A percentile compares a stretch with the other conserved stretches of the same genome.
Evolutionary conservation across 2,329 filamentous ascomycete species (phyloP).

Genomic region (Cryphonectria parasitica): DNA sequence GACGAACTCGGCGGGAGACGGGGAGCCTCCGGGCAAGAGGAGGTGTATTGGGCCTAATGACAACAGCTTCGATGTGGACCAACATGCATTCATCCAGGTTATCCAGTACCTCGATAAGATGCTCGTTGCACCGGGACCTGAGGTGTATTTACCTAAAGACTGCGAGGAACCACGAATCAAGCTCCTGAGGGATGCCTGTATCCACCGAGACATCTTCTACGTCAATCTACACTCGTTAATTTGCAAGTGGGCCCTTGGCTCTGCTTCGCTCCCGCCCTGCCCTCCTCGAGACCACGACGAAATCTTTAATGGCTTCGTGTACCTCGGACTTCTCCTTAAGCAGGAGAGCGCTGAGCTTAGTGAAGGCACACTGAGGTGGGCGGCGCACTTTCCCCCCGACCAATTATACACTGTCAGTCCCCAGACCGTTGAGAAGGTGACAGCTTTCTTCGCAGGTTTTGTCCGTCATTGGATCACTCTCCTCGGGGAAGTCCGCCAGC

Average conservation of each 20-base stretch:
- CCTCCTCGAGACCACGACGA: slow-evolving; percentile 19
- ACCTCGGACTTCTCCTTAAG: slow-evolving; percentile 43
- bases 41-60: slow-evolving; percentile 18
- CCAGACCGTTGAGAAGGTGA: slow-evolving; percentile 40
- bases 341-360: slow-evolving; percentile 41
- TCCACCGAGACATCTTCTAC: slow-evolving; percentile 62
- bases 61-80: background rate
- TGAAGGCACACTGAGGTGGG: slow-evolving; percentile 38
- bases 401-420: slow-evolving; percentile 30
- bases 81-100: background rate
- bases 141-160: slow-evolving; percentile 32
- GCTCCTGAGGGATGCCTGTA: slow-evolving; percentile 63
- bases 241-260: slow-evolving; percentile 56
- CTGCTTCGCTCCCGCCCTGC: background rate
- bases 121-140: slow-evolving; percentile 9
- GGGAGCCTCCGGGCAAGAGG: slow-evolving; percentile 22
- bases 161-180: slow-evolving; percentile 53
- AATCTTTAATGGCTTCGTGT: slow-evolving; percentile 41
- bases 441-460: slow-evolving; percentile 49
- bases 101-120: slow-evolving; percentile 10
- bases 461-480: slow-evolving; percentile 45
- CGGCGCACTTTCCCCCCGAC: slow-evolving; percentile 42
- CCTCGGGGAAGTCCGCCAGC: slow-evolving; percentile 26
- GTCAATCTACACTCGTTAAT: slow-evolving; percentile 68
- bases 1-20: background rate